Base-by-base conservation (phyloP, 2,329 filamentous ascomycete species). In the Phialocephala subalpina region DNA sequence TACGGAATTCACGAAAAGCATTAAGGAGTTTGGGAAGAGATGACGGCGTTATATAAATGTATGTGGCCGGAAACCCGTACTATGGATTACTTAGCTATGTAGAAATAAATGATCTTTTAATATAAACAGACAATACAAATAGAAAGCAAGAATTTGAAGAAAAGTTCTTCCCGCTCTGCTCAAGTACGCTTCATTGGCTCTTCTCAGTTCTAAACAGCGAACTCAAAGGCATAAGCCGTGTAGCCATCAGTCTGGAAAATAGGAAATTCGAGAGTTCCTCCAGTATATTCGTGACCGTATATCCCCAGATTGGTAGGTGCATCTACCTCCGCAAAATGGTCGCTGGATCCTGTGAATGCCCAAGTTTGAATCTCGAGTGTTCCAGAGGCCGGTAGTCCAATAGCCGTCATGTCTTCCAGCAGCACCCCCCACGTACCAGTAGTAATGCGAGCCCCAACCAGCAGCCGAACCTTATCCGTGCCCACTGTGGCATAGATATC, bases 181-280 rank as follows among this genome's bases (percentile, higher is more conserved):
- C n/a, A n/a, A n/a, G n/a, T n/a, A n/a, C n/a, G n/a, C n/a, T n/a
- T n/a, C n/a, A n/a, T n/a, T n/a, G n/a, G n/a, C n/a, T n/a, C n/a
- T n/a, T n/a, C n/a, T n/a, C n/a, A n/a, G n/a, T n/a, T n/a, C n/a
- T n/a, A n/a, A n/a, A 67, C 53, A 25, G 45, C 40, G n/a, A 81
- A 81, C 60, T 81, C 79, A 71, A 81, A 81, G 1, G 78, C 80
- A 70, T 76, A 81, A 1, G 79, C 80, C 1, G 78, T 81, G 1
- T 71, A 70, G 2, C 55, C 70, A 55, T 80, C 78, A 0, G 68
- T 76, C 67, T 80, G 79, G 59, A 76, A 78, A 1, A 81, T 72
- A 3, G 78, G 76, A 52, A 81, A 80, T 0, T 75, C 77, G 1
- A 82, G 72, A 5, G 66, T 70, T 56, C 78, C 72, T 5, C 72